These are phyloP conservation scores for Auriscalpium orientale DNA, from an alignment of 768 basidiomycete species.

Conservation along the genomic window DNA sequence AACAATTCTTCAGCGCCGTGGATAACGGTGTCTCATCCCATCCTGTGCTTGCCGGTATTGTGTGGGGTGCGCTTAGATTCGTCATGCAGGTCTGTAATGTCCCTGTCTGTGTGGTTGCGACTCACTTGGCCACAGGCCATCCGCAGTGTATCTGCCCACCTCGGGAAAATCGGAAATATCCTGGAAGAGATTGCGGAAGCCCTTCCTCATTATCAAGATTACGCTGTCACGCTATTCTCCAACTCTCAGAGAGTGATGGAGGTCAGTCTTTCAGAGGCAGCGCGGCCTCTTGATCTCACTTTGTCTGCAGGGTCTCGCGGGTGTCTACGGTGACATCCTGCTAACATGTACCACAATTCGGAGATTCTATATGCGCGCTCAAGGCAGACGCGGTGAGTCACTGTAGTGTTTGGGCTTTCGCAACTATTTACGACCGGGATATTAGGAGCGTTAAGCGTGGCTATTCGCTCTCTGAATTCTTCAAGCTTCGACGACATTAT, in stretches of 20 bases:
- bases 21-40: background rate
- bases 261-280: background rate
- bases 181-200: slow-evolving; percentile 2
- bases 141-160: background rate
- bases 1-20: slow-evolving; percentile 1
- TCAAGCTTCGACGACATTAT: background rate
- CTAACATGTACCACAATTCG: background rate
- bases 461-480: background rate
- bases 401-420: background rate
- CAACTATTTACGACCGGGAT: background rate
- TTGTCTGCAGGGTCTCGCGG: background rate
- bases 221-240: background rate
- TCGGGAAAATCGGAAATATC: slow-evolving; percentile 1
- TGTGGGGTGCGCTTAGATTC: slow-evolving; percentile 3
- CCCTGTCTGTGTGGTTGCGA: background rate
- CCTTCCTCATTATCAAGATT: slow-evolving; percentile 1
- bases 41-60: background rate
- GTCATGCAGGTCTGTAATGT: background rate
- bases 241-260: background rate
- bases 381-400: background rate
- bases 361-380: background rate
- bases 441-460: background rate
- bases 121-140: background rate
- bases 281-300: background rate
- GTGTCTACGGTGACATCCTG: slow-evolving; percentile 1